Base-by-base conservation (phyloP, 805 yeast species). In the Metschnikowia lachancei region DNA sequence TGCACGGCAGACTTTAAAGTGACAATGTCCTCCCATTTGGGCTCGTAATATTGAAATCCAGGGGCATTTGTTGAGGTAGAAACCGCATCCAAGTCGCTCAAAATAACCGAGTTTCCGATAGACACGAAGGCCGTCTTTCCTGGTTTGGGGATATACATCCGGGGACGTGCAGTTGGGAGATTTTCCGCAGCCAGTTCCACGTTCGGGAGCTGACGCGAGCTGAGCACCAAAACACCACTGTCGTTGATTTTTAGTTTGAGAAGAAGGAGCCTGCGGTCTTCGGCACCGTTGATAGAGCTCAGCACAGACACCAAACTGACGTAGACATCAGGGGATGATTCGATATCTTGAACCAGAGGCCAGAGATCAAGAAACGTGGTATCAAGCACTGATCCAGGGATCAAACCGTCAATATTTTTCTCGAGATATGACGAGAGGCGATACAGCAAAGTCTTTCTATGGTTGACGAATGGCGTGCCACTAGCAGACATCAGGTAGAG, bases 21-120 rank as follows among this genome's bases (percentile, higher is more conserved):
- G 11, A 91, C 71, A 11, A 80, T 69, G 61, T 92, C 97, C 63
- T 90, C 96, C 96, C 96, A 91, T 55, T 83, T 76, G 3, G 79
- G 74, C 40, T 60, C 62, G 49, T 69, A 62, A 51, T 66, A 69
- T 37, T 56, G 59, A 19, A 53, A 46, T 18, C 53, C 53, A 2
- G 64, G 42, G 8, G 51, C 41, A 17, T 50, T 36, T 0, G 61
- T 44, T 20, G 58, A 57, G 11, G 61, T 59, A 41, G 63, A 65
- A 2, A 69, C 58, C 18, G 65, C 56, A 38, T 78, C 70, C 9
- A 84, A 68, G 54, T 87, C 95, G 1, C 86, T 74, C 44, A 91
- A 57, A 1, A 87, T 80, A 11, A 89, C 72, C 0, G 88, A 78
- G 41, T 80, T 75, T 10, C 75, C 76, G 35, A 83, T 72, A 1